phyloP scores from a whole-genome alignment of 108 stramenopile genomes.

The Conticribra weissflogii region DNA sequence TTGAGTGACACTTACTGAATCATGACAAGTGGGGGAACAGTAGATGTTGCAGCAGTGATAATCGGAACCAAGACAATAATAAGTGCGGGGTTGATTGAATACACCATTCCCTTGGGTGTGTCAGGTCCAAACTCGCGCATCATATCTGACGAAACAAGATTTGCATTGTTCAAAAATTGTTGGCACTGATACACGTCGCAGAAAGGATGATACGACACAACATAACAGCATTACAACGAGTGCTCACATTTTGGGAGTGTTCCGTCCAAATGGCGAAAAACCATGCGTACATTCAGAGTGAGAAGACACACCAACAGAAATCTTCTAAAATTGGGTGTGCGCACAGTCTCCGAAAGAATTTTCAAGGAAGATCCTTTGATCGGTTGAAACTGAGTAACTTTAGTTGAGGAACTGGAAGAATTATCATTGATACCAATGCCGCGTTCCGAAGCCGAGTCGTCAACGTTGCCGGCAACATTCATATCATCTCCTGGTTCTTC shows the following conservation, averaged over 20 bases:
- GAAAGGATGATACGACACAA: no score
- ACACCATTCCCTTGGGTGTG: conserved; percentile 77
- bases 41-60: conserved; percentile 69
- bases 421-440: conserved; percentile 11
- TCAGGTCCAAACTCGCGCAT: conserved; percentile 76
- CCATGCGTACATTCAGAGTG: conserved; percentile 82
- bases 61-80: conserved; percentile 83
- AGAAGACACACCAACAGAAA: conserved; percentile 76
- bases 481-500: conserved; percentile 7
- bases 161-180: no score
- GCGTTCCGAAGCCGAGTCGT: not conserved
- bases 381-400: conserved; percentile 58
- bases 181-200: no score
- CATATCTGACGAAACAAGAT: no score
- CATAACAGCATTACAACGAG: not conserved
- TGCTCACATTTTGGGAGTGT: conserved; percentile 72
- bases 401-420: conserved; percentile 6
- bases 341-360: conserved; percentile 58
- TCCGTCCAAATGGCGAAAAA: conserved; percentile 87
- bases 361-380: conserved; percentile 49
- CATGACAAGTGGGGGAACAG: conserved; percentile 72
- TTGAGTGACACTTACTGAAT: no score
- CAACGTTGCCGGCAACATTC: conserved; percentile 5
- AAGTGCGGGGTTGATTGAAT: conserved; percentile 79
- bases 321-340: conserved; percentile 71